Evolutionary conservation across 1,284 basidiomycete species (phyloP).

Genomic region (Rhodotorula sp.): DNA sequence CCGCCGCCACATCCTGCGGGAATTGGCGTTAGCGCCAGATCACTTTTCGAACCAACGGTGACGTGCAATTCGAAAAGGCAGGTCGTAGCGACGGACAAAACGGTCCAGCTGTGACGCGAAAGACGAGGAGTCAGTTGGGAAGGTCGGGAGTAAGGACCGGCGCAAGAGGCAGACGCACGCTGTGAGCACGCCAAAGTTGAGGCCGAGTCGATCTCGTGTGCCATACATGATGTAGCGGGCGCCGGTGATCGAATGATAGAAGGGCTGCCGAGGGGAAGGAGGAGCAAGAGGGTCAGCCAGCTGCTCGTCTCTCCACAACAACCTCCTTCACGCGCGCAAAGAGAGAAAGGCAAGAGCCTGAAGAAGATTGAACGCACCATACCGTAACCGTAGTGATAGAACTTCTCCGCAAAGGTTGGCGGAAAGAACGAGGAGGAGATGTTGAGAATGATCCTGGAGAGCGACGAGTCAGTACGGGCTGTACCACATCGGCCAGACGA

Average conservation of each 20-base stretch:
- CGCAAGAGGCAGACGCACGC: slow-evolving; percentile 6
- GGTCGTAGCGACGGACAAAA: not conserved
- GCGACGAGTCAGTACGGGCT: not conserved
- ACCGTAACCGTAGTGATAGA: slow-evolving; percentile 41
- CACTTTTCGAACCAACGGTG: no score
- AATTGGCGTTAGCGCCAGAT: no score
- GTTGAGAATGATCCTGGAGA: slow-evolving; percentile 9
- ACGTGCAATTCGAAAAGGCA: slow-evolving; percentile 8
- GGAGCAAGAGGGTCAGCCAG: not conserved
- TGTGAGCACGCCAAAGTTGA: slow-evolving; percentile 45
- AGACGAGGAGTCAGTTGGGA: no score
- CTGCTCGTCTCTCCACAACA: no score
- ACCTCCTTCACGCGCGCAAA: no score
- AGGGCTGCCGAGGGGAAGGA: slow-evolving; percentile 43
- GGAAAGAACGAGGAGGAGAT: slow-evolving; percentile 47
- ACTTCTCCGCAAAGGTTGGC: slow-evolving; percentile 43
- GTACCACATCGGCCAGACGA: not conserved
- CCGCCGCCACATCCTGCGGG: slow-evolving; percentile 8
- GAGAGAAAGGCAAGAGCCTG: no score
- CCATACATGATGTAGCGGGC: slow-evolving; percentile 48
- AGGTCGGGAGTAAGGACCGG: no score
- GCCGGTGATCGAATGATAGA: slow-evolving; percentile 44
- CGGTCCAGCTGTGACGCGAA: slow-evolving; percentile 6
- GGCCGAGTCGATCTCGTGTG: slow-evolving; percentile 42
- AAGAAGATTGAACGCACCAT: slow-evolving; percentile 2